Percentiles rank a stretch among this genome's conserved stretches.
These are phyloP conservation scores for Myxozyma neglecta DNA, from an alignment of 805 yeast genomes.

Conservation along the genomic window DNA sequence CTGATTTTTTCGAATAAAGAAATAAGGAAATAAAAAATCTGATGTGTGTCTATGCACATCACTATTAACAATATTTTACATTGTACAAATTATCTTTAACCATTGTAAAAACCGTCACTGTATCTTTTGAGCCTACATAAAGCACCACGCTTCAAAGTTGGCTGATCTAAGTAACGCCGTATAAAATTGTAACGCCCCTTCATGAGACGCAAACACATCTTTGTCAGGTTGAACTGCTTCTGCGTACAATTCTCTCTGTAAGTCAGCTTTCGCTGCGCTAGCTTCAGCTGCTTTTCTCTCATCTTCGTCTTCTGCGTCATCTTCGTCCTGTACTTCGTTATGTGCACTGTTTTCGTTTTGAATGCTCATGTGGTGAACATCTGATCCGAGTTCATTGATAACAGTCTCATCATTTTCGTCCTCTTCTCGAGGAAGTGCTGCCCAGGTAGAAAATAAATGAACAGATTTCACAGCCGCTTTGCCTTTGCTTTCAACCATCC, in stretches of 20 bases:
- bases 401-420: neutral
- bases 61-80: neutral
- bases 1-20: neutral
- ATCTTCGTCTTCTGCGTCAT: neutral
- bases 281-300: neutral
- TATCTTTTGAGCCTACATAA: neutral
- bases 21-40: neutral
- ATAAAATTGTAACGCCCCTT: slow-evolving; percentile 18
- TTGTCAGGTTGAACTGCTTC: slow-evolving; percentile 24
- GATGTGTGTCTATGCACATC: neutral
- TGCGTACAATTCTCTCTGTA: slow-evolving; percentile 7
- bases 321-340: neutral
- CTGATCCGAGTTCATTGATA: neutral
- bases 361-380: too few relatives aligned
- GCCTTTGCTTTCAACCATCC: slow-evolving; percentile 1
- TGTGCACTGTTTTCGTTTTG: neutral
- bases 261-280: neutral
- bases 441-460: slow-evolving; percentile 8
- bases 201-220: slow-evolving; percentile 13
- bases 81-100: too few relatives aligned
- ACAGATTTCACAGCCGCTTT: slow-evolving; percentile 9
- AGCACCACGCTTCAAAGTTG: slow-evolving; percentile 31
- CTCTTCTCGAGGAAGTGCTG: neutral
- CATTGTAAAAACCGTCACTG: neutral
- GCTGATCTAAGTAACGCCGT: slow-evolving; percentile 16